Evolutionary conservation across 2,329 filamentous ascomycete species (phyloP).

Genomic region (Dothideomycetidae sp.): DNA sequence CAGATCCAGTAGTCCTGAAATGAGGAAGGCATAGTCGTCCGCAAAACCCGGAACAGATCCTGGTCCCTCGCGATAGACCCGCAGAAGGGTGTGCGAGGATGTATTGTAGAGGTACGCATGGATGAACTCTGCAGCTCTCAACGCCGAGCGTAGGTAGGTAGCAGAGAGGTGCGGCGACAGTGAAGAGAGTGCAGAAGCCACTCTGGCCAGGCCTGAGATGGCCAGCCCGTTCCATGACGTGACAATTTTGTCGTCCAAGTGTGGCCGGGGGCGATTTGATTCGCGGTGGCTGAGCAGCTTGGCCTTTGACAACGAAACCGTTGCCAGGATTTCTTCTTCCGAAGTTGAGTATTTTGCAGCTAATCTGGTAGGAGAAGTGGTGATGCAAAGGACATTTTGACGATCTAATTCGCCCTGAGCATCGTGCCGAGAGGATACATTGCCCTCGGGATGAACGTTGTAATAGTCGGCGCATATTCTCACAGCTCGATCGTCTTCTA

Average conservation of each 20-base stretch:
- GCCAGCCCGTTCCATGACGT: constrained; percentile 80
- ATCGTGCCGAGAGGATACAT: constrained; percentile 69
- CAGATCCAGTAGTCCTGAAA: constrained; percentile 67
- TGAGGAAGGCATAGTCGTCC: constrained; percentile 87
- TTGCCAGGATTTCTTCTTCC: constrained; percentile 51
- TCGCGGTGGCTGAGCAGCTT: constrained; percentile 61
- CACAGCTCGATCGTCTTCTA: constrained; percentile 55
- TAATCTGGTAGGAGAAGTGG: constrained; percentile 52
- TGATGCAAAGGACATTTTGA: constrained; percentile 72
- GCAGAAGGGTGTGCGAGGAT: constrained; percentile 47
- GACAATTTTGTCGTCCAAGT: constrained; percentile 77
- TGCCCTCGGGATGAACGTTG: constrained; percentile 71
- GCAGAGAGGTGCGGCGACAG: constrained; percentile 35
- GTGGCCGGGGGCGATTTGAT: constrained; percentile 58
- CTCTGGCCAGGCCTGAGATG: constrained; percentile 66
- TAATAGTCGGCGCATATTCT: constrained; percentile 70
- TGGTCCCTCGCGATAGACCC: constrained; percentile 56
- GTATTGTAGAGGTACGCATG: constrained; percentile 57
- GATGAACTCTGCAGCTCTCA: constrained; percentile 58
- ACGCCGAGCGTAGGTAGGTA: constrained; percentile 49
- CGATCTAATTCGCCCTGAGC: constrained; percentile 89
- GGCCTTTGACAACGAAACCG: constrained; percentile 51
- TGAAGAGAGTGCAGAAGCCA: constrained; percentile 51
- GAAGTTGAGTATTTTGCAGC: constrained; percentile 61
- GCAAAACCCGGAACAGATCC: constrained; percentile 62